These are phyloP conservation scores for Austroboletus eburneus DNA, from an alignment of 768 basidiomycete species.

Conservation along the genomic window DNA sequence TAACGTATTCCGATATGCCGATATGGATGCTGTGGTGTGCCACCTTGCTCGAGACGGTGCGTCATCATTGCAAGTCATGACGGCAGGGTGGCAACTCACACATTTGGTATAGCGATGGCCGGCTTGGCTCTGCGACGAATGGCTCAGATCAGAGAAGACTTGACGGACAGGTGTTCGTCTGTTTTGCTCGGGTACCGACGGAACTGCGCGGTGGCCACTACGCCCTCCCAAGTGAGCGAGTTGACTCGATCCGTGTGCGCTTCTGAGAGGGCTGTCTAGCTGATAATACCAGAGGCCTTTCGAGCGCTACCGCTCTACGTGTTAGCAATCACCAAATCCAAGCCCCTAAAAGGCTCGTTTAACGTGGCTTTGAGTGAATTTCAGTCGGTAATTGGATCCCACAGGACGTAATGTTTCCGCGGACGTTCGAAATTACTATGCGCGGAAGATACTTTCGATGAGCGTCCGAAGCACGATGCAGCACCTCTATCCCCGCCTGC, in stretches of 20 bases:
- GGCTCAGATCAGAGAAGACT: conserved; percentile 72
- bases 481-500: conserved; percentile 81
- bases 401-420: conserved; percentile 82
- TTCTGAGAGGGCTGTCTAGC: conserved; percentile 39
- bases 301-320: conserved; percentile 79
- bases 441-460: conserved; percentile 70
- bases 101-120: conserved; percentile 53
- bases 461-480: conserved; percentile 67
- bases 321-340: conserved; percentile 80
- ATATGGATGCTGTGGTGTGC: conserved; percentile 79
- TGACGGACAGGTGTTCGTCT: conserved; percentile 80
- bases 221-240: conserved; percentile 66
- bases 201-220: conserved; percentile 79
- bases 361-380: neutral
- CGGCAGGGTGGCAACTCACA: neutral
- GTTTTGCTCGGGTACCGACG: conserved; percentile 83
- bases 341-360: conserved; percentile 82
- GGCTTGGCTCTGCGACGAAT: conserved; percentile 57
- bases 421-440: conserved; percentile 88
- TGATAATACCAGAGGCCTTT: conserved; percentile 94
- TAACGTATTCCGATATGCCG: conserved; percentile 87
- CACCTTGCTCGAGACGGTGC: conserved; percentile 75
- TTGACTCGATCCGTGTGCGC: neutral
- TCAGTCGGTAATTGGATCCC: conserved; percentile 2
- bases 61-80: conserved; percentile 19